Evolutionary conservation across 768 basidiomycete species (phyloP).

Genomic region (Collybiopsis confluens): DNA sequence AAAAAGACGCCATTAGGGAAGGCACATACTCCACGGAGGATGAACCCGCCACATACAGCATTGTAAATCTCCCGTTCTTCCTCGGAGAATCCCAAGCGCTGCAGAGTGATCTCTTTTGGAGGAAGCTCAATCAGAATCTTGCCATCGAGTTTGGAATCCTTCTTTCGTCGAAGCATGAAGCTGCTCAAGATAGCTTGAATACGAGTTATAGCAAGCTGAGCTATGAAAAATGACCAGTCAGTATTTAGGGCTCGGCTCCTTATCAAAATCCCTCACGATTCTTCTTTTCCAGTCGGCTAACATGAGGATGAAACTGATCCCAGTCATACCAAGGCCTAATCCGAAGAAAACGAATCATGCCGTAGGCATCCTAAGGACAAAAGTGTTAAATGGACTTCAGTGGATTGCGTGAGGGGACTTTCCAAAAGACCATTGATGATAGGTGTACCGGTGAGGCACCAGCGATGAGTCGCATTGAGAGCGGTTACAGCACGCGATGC

Average conservation of each 20-base stretch:
- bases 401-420: constrained; percentile 31
- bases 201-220: constrained; percentile 49
- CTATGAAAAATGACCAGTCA: no score
- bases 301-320: constrained; percentile 32
- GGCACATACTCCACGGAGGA: no score
- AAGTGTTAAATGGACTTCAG: constrained; percentile 61
- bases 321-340: constrained; percentile 47
- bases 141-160: constrained; percentile 60
- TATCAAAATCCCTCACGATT: constrained; percentile 35
- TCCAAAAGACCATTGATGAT: not conserved
- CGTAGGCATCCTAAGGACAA: constrained; percentile 50
- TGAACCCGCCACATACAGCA: constrained; percentile 30
- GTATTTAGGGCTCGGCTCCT: no score
- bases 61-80: constrained; percentile 66
- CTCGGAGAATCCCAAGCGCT: constrained; percentile 49
- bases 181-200: constrained; percentile 54
- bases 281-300: constrained; percentile 43
- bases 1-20: no score
- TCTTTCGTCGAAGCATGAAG: constrained; percentile 59
- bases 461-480: constrained; percentile 49
- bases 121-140: constrained; percentile 66
- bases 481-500: constrained; percentile 52
- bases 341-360: constrained; percentile 37
- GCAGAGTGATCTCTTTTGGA: constrained; percentile 44
- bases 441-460: constrained; percentile 62